Conservation (phyloP, 495 filamentous ascomycete genomes). For the Ascodesmis nigricans region DNA sequence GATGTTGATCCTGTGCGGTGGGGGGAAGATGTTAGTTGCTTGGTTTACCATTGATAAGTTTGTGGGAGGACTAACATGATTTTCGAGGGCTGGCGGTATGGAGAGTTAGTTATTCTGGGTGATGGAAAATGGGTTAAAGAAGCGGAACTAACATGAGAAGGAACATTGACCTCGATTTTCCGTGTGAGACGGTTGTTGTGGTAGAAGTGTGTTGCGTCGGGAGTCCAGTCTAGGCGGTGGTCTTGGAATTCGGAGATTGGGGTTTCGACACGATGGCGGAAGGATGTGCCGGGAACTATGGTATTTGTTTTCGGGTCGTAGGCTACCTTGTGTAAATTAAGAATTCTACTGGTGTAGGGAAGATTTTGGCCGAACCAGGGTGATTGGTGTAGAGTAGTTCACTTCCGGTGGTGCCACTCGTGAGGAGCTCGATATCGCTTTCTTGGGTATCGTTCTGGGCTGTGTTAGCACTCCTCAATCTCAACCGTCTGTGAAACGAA, state of each 20-base stretch:
- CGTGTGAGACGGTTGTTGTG: slow-evolving; percentile 6
- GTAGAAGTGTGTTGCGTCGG: slow-evolving; percentile 15
- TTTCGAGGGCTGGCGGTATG: not conserved
- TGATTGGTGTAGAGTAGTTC: slow-evolving; percentile 20
- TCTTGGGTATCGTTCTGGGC: slow-evolving; percentile 15
- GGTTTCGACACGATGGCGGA: slow-evolving; percentile 5
- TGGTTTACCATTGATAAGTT: not conserved
- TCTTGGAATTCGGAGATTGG: slow-evolving; percentile 17
- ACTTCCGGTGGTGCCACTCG: slow-evolving; percentile 4
- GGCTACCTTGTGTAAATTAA: slow-evolving; percentile 9
- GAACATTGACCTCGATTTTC: slow-evolving; percentile 15
- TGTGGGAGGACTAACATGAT: not conserved
- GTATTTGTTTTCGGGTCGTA: slow-evolving; percentile 7
- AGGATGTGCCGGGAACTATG: slow-evolving; percentile 8
- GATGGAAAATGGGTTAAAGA: not conserved
- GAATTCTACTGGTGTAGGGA: not conserved
- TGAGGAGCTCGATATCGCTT: slow-evolving; percentile 19
- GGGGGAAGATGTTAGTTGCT: slow-evolving; percentile 1
- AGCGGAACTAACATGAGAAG: slow-evolving; percentile 13
- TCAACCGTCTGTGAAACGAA: not conserved
- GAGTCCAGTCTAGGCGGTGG: slow-evolving; percentile 18
- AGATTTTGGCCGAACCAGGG: slow-evolving; percentile 8
- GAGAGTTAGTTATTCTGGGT: not conserved
- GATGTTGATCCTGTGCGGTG: slow-evolving; percentile 16
- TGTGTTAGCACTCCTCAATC: not conserved